These are phyloP conservation scores for Coemansia sp. DNA, from an alignment of 192 early-diverging fungal species.

Conservation along the genomic window DNA sequence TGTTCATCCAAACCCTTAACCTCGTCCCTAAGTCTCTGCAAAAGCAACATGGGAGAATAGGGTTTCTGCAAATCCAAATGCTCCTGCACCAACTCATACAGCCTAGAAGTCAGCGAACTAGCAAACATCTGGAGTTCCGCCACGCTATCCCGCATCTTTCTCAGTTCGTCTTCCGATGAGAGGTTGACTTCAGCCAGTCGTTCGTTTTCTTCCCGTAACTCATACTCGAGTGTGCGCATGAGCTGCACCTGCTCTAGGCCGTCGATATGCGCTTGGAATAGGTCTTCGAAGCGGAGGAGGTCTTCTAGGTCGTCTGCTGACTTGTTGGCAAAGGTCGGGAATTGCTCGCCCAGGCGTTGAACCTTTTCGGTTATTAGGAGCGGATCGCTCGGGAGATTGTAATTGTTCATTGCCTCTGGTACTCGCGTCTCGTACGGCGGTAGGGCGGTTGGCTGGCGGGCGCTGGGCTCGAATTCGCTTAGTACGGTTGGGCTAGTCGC, in stretches of 20 bases:
- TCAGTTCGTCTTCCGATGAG: slow-evolving; percentile 42
- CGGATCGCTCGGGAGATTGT: slow-evolving; percentile 34
- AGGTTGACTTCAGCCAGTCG: slow-evolving; percentile 45
- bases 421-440: slow-evolving; percentile 32
- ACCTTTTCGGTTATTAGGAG: slow-evolving; percentile 27
- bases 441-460: slow-evolving; percentile 8
- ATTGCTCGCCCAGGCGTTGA: slow-evolving; percentile 33
- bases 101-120: slow-evolving; percentile 44
- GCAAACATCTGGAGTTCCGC: slow-evolving; percentile 53
- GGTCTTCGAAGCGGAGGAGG: slow-evolving; percentile 50
- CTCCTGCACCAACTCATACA: slow-evolving; percentile 53
- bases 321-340: slow-evolving; percentile 56
- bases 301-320: slow-evolving; percentile 53
- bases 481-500: background rate
- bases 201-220: slow-evolving; percentile 52
- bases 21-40: slow-evolving; percentile 22
- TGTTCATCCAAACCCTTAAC: slow-evolving; percentile 16
- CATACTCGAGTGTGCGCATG: slow-evolving; percentile 52
- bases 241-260: slow-evolving; percentile 55
- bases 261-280: slow-evolving; percentile 55
- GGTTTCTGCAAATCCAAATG: slow-evolving; percentile 51
- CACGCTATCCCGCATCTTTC: slow-evolving; percentile 46
- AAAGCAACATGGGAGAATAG: slow-evolving; percentile 39
- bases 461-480: slow-evolving; percentile 23
- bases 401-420: slow-evolving; percentile 53